Base-by-base conservation (phyloP, 1,284 basidiomycete genomes). In the Apiotrichum mycotoxinovorans region DNA sequence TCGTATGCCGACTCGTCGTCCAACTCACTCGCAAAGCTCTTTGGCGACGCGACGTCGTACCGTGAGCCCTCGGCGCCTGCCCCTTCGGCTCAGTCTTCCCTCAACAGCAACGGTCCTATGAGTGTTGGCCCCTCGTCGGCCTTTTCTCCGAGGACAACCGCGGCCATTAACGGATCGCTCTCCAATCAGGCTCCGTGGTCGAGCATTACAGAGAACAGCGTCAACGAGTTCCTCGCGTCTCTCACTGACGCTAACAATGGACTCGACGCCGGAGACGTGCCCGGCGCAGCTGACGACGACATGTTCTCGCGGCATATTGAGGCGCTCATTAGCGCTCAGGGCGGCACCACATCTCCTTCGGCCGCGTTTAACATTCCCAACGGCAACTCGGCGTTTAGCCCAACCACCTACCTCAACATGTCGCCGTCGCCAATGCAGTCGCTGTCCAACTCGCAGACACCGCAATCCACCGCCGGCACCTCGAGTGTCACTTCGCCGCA, bases 401-500 rank as follows among this genome's bases (percentile, higher is more conserved):
- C 75, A 10, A 68, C 66, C 20, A 72, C 70, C 45, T 76, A 75
- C 57, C 69, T 77, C 61, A 74, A 74, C 66, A 73, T 73, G 62
- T 73, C 72, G 3, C 75, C 75, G 1, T 71, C 74, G 26, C 72
- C 74, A 2, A 52, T 69, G 41, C 62, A 56, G 43, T 59, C 65
- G 1, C 27, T 60, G 18, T 66, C 67, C 48, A 66, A 66, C 54
- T 65, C 59, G 35, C 56, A 64, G 51, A 65, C 66, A 4, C 64
- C 66, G 2, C 62, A 56, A 44, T 67, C 66, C 2, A 51, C 54
- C 17, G 34, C 54, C 15, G 27, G 27, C 33, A 61, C 64, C 5
- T 54, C 62, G 15, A 58, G 51, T 38, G 56, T 51, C 20, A 57
- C 59, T 25, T 64, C 63, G 17, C 65, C 66, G 1, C 52, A 48